Percentiles rank a stretch among this genome's conserved stretches.
Conservation (phyloP, 2,329 filamentous ascomycete species). For the Scleromitrula shiraiana region DNA sequence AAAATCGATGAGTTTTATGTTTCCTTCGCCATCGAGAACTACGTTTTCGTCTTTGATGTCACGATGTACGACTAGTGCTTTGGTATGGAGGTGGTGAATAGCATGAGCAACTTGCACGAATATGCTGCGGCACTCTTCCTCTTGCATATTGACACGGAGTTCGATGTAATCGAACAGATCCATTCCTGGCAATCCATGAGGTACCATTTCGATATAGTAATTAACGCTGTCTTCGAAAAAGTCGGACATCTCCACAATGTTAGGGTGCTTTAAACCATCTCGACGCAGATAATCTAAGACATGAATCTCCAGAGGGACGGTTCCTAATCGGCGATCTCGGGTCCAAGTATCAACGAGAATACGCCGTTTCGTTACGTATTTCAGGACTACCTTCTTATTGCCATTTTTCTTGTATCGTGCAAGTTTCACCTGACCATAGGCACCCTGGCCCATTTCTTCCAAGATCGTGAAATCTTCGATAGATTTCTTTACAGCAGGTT, state of each 20-base stretch:
- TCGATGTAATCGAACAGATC: constrained; percentile 99
- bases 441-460: constrained; percentile 97
- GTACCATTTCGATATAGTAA: constrained; percentile 98
- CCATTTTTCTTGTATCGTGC: constrained; percentile 73
- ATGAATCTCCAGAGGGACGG: constrained; percentile 93
- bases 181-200: constrained; percentile 93
- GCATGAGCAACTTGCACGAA: constrained; percentile 89
- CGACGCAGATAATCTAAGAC: constrained; percentile 86
- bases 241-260: constrained; percentile 65
- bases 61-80: constrained; percentile 85
- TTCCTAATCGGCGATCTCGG: constrained; percentile 82
- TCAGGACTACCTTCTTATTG: constrained; percentile 81
- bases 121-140: constrained; percentile 86
- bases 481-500: constrained; percentile 58
- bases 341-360: constrained; percentile 99
- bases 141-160: constrained; percentile 91
- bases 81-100: constrained; percentile 83
- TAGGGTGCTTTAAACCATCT: constrained; percentile 58
- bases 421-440: constrained; percentile 95
- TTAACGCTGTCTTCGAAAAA: constrained; percentile 78
- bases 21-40: constrained; percentile 86
- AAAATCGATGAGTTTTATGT: constrained; percentile 97
- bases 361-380: constrained; percentile 93
- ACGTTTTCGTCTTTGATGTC: constrained; percentile 99
- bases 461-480: constrained; percentile 88